These are phyloP conservation scores for Escallonia herrerae DNA, from an alignment of 129 eudicot species.

Conservation along the genomic window DNA sequence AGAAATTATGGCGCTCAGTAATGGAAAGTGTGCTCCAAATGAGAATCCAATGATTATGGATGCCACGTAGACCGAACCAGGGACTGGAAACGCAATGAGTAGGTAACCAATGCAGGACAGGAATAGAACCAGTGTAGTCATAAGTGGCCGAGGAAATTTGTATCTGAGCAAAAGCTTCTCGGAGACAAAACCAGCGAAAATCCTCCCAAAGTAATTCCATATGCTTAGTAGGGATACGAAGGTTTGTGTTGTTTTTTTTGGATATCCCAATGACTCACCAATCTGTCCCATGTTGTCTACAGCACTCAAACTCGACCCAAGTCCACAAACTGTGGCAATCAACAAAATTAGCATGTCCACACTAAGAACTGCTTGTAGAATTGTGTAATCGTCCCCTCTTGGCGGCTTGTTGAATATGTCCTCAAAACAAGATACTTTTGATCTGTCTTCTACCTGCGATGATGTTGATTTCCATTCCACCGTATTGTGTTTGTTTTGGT, in stretches of 20 bases:
- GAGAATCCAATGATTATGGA: constrained; percentile 71
- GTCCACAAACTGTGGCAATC: constrained; percentile 64
- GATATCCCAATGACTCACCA: constrained; percentile 76
- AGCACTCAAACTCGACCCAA: constrained; percentile 67
- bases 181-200: constrained; percentile 67
- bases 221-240: constrained; percentile 80
- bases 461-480: neutral
- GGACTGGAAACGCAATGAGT: constrained; percentile 53
- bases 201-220: constrained; percentile 80
- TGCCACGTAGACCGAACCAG: constrained; percentile 65
- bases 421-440: constrained; percentile 5
- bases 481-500: constrained; percentile 18
- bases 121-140: constrained; percentile 56
- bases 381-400: constrained; percentile 79
- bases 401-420: constrained; percentile 43
- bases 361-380: constrained; percentile 66
- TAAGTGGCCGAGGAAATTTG: constrained; percentile 68
- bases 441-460: neutral
- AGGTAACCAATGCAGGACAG: constrained; percentile 52
- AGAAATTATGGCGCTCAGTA: constrained; percentile 63
- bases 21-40: too few relatives aligned
- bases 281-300: constrained; percentile 83
- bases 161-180: constrained; percentile 43
- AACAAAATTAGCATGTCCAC: constrained; percentile 56
- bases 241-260: constrained; percentile 49